These are phyloP conservation scores for Cyberlindnera amylophila DNA, from an alignment of 805 yeast genomes.

Conservation along the genomic window DNA sequence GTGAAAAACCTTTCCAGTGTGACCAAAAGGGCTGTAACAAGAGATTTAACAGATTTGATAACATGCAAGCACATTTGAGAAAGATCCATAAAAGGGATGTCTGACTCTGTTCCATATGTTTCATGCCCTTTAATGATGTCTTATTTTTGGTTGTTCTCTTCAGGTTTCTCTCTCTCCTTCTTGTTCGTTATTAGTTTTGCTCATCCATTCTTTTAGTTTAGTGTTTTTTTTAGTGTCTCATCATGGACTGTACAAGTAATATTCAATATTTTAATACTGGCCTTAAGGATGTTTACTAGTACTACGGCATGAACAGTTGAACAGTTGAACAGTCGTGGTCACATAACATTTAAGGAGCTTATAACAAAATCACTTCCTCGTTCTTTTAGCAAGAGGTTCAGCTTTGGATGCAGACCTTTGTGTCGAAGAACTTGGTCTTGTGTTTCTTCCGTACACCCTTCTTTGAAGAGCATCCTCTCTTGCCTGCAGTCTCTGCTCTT, in stretches of 20 bases:
- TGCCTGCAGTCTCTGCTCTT: conserved; percentile 21
- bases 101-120: not conserved
- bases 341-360: not conserved
- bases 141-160: no score
- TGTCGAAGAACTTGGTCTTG: conserved; percentile 7
- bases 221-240: no score
- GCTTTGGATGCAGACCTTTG: conserved; percentile 1
- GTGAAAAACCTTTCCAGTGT: conserved; percentile 75
- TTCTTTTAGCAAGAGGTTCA: not conserved
- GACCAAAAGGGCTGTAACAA: conserved; percentile 59
- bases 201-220: no score
- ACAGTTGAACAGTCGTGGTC: no score
- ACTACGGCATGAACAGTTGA: no score
- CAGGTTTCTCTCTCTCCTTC: no score
- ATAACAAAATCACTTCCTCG: conserved; percentile 1
- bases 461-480: conserved; percentile 28
- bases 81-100: conserved; percentile 43
- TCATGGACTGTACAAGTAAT: no score
- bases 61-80: conserved; percentile 71
- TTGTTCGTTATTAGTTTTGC: no score
- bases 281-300: no score
- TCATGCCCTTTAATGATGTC: no score
- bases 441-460: conserved; percentile 27
- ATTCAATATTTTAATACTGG: no score
- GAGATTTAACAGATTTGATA: conserved; percentile 71